Evolutionary conservation across 2,329 filamentous ascomycete genomes (phyloP).

Genomic region (Penicillium sp.): DNA sequence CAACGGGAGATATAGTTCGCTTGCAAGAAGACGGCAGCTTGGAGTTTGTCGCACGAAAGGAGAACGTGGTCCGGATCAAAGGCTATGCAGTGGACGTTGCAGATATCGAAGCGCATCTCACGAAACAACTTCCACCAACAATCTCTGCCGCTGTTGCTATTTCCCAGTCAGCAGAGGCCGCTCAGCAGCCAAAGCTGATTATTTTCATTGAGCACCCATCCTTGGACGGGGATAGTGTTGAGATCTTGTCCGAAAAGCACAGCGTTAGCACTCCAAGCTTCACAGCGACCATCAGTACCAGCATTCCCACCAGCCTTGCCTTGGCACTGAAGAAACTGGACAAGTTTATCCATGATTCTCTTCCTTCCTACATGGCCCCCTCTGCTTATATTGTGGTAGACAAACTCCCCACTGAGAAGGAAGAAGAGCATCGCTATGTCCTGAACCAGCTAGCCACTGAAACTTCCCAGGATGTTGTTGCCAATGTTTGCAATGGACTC

Average conservation of each 20-base stretch:
- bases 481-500: conserved; percentile 19
- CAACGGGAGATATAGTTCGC: conserved; percentile 35
- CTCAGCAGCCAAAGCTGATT: conserved; percentile 19
- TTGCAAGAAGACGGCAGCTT: conserved; percentile 30
- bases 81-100: conserved; percentile 42
- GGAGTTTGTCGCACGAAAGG: conserved; percentile 35
- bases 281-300: conserved; percentile 17
- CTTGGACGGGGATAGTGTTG: conserved; percentile 25
- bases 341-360: conserved; percentile 43
- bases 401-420: conserved; percentile 31
- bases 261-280: conserved; percentile 21
- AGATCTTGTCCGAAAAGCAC: conserved; percentile 27
- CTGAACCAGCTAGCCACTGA: conserved; percentile 33
- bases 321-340: conserved; percentile 42
- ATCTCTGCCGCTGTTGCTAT: conserved; percentile 32
- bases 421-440: conserved; percentile 30
- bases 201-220: conserved; percentile 36
- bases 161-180: conserved; percentile 12
- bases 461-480: conserved; percentile 19
- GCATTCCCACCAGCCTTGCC: conserved; percentile 33
- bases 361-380: conserved; percentile 48
- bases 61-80: conserved; percentile 32
- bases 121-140: conserved; percentile 33
- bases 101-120: conserved; percentile 42
- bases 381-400: conserved; percentile 45